Evolutionary conservation across 805 yeast genomes (phyloP).

Genomic region (Metschnikowia santaceciliae): DNA sequence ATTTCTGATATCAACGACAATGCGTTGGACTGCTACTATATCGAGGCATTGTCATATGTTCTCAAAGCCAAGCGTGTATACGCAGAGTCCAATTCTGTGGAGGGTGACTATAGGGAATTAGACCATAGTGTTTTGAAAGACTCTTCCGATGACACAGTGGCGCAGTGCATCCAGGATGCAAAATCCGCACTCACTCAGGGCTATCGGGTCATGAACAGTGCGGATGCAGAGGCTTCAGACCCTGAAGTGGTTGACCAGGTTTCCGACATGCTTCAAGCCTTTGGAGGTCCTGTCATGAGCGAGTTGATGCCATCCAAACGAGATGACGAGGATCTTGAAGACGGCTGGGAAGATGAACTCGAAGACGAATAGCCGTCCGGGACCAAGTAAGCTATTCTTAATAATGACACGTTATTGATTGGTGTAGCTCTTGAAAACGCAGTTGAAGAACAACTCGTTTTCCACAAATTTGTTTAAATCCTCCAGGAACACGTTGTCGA

Average conservation of each 20-base stretch:
- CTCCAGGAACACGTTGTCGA: not conserved
- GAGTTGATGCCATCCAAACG: constrained; percentile 34
- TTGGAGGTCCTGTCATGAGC: constrained; percentile 61
- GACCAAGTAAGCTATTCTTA: constrained; percentile 15
- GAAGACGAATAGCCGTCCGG: constrained; percentile 24
- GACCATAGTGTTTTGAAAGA: constrained; percentile 20
- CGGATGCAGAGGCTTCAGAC: constrained; percentile 45
- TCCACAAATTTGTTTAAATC: constrained; percentile 4
- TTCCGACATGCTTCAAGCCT: constrained; percentile 42
- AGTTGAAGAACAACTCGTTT: constrained; percentile 5
- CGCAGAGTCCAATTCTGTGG: constrained; percentile 25
- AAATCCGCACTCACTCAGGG: constrained; percentile 43
- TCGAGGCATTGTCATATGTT: constrained; percentile 74
- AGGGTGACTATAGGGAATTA: constrained; percentile 41
- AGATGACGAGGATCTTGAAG: constrained; percentile 24
- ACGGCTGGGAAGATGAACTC: constrained; percentile 54
- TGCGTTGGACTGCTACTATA: constrained; percentile 74
- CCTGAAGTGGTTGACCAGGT: constrained; percentile 58
- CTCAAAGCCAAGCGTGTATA: constrained; percentile 34
- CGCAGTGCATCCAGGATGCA: constrained; percentile 34
- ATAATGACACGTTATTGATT: constrained; percentile 8
- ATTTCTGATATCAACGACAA: constrained; percentile 81
- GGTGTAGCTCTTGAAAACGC: not conserved
- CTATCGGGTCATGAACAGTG: constrained; percentile 38
- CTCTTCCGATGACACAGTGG: constrained; percentile 26